phyloP scores from a whole-genome alignment of 768 basidiomycete species.

The Russula sp. region DNA sequence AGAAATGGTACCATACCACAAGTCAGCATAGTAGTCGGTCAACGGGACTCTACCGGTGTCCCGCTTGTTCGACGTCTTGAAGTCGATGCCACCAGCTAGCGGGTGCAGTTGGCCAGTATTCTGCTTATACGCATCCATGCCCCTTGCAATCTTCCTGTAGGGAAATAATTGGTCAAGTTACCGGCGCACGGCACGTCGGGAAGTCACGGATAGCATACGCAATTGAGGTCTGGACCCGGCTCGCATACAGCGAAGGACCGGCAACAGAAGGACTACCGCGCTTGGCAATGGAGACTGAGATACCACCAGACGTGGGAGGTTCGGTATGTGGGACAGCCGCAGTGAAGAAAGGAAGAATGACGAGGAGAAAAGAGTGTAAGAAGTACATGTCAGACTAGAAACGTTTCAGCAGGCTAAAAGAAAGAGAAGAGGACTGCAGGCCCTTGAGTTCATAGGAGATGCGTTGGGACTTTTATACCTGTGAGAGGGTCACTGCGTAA shows the following conservation, averaged over 20 bases:
- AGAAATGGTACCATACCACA: slow-evolving; percentile 18
- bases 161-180: not conserved
- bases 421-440: not conserved
- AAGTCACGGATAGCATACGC: not conserved
- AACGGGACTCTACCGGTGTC: not conserved
- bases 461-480: not conserved
- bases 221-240: not conserved
- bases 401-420: not conserved
- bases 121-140: slow-evolving; percentile 4
- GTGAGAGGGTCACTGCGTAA: no score
- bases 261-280: not conserved
- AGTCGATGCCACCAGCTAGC: not conserved
- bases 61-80: not conserved
- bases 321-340: not conserved
- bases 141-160: slow-evolving; percentile 15
- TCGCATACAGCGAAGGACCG: not conserved
- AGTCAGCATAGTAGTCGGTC: not conserved
- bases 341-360: slow-evolving; percentile 1
- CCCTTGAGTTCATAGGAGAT: not conserved
- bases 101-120: slow-evolving; percentile 7
- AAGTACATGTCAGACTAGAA: slow-evolving; percentile 6
- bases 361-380: not conserved
- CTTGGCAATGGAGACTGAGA: slow-evolving; percentile 10
- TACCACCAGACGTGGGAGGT: not conserved
- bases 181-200: no score